Evolutionary conservation across 768 basidiomycete species (phyloP), one percentile per base, ranked within the genome.

Genomic region (Mrakia gelida): DNA sequence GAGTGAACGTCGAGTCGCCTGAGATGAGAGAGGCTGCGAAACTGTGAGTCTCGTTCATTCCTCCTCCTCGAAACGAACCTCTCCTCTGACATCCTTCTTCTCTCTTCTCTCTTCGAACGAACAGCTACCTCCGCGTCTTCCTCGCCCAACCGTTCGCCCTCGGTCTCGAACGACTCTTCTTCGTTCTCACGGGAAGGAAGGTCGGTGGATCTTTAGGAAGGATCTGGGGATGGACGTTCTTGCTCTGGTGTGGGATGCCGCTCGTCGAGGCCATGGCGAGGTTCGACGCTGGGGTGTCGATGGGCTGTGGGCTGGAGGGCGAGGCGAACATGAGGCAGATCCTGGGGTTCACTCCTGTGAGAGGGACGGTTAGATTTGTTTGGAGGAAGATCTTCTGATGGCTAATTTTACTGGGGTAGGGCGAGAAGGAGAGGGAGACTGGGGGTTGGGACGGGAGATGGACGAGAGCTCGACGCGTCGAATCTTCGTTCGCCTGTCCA

Each of bases 141-240:
- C 54, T 56, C 54, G 10, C 16, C 23, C 54, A 56, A 56, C 38
- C 38, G 28, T 4, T 70, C 68, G 68, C 26, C 21, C 28, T 49
- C n/a, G 68, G 38, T 18, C 38, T 70, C 68, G 68, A 38, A 49
- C 68, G 68, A 28, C n/a, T 38, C 26, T 70, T 38, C 68, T 49
- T 13, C 21, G 11, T n/a, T 34, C 68, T 41, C 26, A 41, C 30
- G 9, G 30, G 26, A 5, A 8, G 54, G 54, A 23, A 70, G 9
- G 45, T 32, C 68, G 18, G 23, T n/a, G 54, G 54, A 15, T 15
- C 26, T n/a, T 10, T 56, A 5, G 54, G 54, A 1, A 2, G 54
- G 18, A 21, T 56, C 16, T 56, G 54, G 54, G 54, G 54, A 56
- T 56, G 54, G 54, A 23, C 54, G 54, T 56, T 56, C 54, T 26